A percentile compares a stretch with the other conserved stretches of the same genome.
Conservation (phyloP, 163 green algal genomes). For the Volvox carteri region DNA sequence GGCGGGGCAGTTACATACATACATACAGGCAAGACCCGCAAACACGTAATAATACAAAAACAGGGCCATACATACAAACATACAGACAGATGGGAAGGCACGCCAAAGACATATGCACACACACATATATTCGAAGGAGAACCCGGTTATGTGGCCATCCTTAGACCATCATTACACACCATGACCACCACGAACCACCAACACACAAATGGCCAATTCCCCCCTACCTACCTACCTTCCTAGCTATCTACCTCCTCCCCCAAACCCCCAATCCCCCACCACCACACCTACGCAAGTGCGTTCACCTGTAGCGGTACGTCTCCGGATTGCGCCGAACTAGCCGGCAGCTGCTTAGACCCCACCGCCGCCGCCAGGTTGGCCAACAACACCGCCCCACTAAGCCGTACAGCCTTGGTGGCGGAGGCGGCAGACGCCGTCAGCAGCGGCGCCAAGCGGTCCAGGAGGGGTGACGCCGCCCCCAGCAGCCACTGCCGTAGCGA, state of each 20-base stretch:
- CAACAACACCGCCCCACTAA: slow-evolving; percentile 77
- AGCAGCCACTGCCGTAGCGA: slow-evolving; percentile 33
- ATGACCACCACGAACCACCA: too few relatives aligned
- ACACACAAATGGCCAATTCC: too few relatives aligned
- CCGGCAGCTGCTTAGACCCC: slow-evolving; percentile 10
- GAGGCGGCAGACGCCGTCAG: background rate
- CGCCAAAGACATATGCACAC: too few relatives aligned
- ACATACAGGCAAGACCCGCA: too few relatives aligned
- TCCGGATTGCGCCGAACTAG: background rate
- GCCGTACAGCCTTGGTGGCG: slow-evolving; percentile 71
- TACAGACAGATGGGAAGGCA: too few relatives aligned
- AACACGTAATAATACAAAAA: too few relatives aligned
- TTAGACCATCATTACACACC: too few relatives aligned
- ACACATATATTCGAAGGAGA: too few relatives aligned
- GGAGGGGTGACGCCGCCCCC: background rate
- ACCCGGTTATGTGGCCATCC: too few relatives aligned
- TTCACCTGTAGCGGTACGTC: slow-evolving; percentile 58
- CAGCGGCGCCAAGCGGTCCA: slow-evolving; percentile 43
- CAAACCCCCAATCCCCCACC: too few relatives aligned
- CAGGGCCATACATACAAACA: too few relatives aligned
- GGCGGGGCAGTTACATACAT: too few relatives aligned
- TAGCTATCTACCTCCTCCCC: background rate
- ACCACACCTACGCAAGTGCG: slow-evolving; percentile 1
- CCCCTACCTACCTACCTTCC: background rate
- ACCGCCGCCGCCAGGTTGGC: slow-evolving; percentile 75